These are phyloP conservation scores for Blastobotrys arbuscula DNA, from an alignment of 1,139 yeast genomes.

Conservation along the genomic window DNA sequence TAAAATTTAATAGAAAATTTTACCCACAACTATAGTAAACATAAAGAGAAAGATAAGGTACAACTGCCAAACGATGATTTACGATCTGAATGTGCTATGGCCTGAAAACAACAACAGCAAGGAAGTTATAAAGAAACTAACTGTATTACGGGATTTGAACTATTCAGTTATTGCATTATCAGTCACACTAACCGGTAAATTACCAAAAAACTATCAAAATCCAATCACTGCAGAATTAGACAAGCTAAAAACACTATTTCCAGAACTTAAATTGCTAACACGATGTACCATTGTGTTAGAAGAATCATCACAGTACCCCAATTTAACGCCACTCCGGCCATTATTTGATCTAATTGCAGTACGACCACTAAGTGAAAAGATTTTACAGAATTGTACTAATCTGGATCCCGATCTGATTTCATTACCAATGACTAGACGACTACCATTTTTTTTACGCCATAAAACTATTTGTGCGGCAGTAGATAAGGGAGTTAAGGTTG, in stretches of 20 bases:
- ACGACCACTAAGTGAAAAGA: conserved; percentile 73
- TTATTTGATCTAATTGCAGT: conserved; percentile 76
- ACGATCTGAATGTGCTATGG: conserved; percentile 81
- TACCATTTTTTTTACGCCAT: conserved; percentile 77
- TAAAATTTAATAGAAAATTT: too few species aligned
- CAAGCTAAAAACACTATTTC: conserved; percentile 28
- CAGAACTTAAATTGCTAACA: conserved; percentile 54
- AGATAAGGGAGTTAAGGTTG: conserved; percentile 77
- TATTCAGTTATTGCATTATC: conserved; percentile 72
- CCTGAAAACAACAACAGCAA: conserved; percentile 49
- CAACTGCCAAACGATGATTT: conserved; percentile 40
- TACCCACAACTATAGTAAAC: not conserved
- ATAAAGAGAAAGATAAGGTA: not conserved
- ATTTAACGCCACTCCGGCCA: conserved; percentile 41
- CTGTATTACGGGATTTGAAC: conserved; percentile 42
- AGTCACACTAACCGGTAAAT: conserved; percentile 46
- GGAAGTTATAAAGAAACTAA: conserved; percentile 20
- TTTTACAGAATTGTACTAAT: conserved; percentile 60
- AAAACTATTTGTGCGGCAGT: conserved; percentile 80
- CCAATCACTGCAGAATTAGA: conserved; percentile 27
- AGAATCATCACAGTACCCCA: conserved; percentile 74
- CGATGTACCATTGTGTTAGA: conserved; percentile 70
- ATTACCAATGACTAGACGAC: conserved; percentile 55
- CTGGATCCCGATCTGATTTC: conserved; percentile 78
- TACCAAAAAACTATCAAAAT: conserved; percentile 44